phyloP scores from a whole-genome alignment of 2,329 filamentous ascomycete species.

The Penicillium digitatum region DNA sequence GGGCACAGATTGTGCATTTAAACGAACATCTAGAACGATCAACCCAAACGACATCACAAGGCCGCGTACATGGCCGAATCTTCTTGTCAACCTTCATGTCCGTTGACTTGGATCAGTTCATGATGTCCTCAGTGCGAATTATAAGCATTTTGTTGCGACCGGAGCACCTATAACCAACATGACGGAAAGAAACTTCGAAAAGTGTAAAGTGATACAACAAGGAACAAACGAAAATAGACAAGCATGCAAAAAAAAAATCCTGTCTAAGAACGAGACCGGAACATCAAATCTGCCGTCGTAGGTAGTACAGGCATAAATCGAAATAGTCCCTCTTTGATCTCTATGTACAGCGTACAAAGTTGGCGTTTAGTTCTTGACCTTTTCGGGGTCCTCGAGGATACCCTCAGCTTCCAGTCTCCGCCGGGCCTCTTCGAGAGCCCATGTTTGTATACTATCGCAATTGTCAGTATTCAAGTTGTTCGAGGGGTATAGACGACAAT shows the following conservation, averaged over 20 bases:
- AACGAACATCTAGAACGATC: not conserved
- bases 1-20: not conserved
- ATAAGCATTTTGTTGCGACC: conserved; percentile 14
- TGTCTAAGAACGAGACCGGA: conserved; percentile 34
- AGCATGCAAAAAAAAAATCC: conserved; percentile 31
- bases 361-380: conserved; percentile 47
- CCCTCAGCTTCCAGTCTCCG: conserved; percentile 94
- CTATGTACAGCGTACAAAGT: conserved; percentile 42
- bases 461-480: conserved; percentile 19
- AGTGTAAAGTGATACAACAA: conserved; percentile 24
- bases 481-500: not conserved
- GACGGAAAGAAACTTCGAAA: conserved; percentile 18
- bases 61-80: not conserved
- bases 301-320: conserved; percentile 30
- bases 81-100: not conserved
- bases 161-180: conserved; percentile 17
- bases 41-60: not conserved
- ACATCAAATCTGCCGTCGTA: conserved; percentile 30
- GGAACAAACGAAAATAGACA: conserved; percentile 26
- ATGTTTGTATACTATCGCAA: conserved; percentile 83
- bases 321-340: conserved; percentile 32
- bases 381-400: conserved; percentile 74
- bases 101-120: not conserved
- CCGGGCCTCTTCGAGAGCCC: conserved; percentile 95
- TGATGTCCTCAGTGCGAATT: conserved; percentile 4